Conservation (phyloP, 768 basidiomycete species). For the Vararia minispora region DNA sequence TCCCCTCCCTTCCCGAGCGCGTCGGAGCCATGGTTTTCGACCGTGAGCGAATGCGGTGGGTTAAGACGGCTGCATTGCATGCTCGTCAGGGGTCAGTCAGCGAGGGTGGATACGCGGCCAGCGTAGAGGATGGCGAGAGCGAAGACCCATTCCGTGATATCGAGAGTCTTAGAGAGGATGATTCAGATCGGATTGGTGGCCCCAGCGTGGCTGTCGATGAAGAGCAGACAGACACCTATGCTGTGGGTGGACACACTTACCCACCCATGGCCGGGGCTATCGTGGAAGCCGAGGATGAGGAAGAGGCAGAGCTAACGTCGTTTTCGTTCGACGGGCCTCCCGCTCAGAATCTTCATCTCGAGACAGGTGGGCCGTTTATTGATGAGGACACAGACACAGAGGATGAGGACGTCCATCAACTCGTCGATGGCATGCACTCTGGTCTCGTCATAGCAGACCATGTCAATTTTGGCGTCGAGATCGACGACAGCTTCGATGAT, state of each 20-base stretch:
- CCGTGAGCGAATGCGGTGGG: conserved; percentile 75
- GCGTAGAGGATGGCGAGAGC: conserved; percentile 37
- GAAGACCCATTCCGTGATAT: conserved; percentile 92
- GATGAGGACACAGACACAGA: conserved; percentile 26
- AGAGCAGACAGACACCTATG: conserved; percentile 5
- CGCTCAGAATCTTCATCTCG: conserved; percentile 37
- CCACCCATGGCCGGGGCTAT: conserved; percentile 25
- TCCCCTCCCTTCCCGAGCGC: conserved; percentile 60
- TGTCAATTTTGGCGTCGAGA: conserved; percentile 1
- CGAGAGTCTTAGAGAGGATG: conserved; percentile 69
- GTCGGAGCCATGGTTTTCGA: conserved; percentile 88
- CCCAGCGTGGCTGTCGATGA: conserved; percentile 4
- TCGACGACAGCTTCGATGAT: conserved; percentile 9
- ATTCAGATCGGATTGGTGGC: conserved; percentile 10
- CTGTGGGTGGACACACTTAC: conserved; percentile 4
- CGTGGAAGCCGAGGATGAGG: conserved; percentile 46
- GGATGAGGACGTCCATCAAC: conserved; percentile 14
- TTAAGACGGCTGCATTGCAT: conserved; percentile 41
- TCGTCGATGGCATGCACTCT: conserved; percentile 11
- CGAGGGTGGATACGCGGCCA: conserved; percentile 19
- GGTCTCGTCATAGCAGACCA: too few species aligned
- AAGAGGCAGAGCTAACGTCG: conserved; percentile 57
- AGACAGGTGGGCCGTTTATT: conserved; percentile 34
- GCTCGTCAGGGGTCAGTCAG: conserved; percentile 16
- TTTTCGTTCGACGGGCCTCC: conserved; percentile 62